Evolutionary conservation across 2,329 filamentous ascomycete species (phyloP), one percentile per base, ranked within the genome.

Genomic region (Colletotrichum tropicale): DNA sequence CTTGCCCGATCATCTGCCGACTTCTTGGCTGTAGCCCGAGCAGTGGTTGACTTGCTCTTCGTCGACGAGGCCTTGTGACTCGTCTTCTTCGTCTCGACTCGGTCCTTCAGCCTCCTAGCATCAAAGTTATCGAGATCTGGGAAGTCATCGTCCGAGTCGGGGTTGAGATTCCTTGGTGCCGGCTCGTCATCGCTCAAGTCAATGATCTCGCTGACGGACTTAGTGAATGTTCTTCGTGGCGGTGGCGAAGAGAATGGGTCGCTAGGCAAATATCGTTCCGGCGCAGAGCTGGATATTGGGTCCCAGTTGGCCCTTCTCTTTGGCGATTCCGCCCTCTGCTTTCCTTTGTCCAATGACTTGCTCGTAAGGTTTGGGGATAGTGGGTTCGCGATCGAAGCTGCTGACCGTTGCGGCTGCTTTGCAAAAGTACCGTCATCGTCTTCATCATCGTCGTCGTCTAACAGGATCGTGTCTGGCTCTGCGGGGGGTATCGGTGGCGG

Each of bases 261-360:
- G 18, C 43, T 52, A 7, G 70, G 64, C 8, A 32, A 3, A 2
- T 65, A 58, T 4, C 74, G 72, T 61, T 89, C 86, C 1, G 88
- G 89, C 6, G 88, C 88, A 2, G 88, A 90, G 79, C 89, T 91
- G 0, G 89, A 90, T 66, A 90, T 90, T 0, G 87, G 88, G 78
- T 89, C 88, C 88, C 87, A 89, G 1, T 82, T 81, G 5, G 79
- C 80, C 6, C 81, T 78, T 24, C 79, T 71, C 61, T 77, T 84
- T 7, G 80, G 74, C 8, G 78, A 60, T 18, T 75, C 80, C 3
- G 71, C 55, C 30, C 70, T 75, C 16, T 66, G 13, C 38, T 78
- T 77, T 5, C 74, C 65, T 24, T 76, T 76, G 5, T 18, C 34
- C 12, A 38, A 3, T 2, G 15, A 16, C 6, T 4, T 18, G 6